Conservation (phyloP, 129 eudicot genomes). For the Centella asiatica region DNA sequence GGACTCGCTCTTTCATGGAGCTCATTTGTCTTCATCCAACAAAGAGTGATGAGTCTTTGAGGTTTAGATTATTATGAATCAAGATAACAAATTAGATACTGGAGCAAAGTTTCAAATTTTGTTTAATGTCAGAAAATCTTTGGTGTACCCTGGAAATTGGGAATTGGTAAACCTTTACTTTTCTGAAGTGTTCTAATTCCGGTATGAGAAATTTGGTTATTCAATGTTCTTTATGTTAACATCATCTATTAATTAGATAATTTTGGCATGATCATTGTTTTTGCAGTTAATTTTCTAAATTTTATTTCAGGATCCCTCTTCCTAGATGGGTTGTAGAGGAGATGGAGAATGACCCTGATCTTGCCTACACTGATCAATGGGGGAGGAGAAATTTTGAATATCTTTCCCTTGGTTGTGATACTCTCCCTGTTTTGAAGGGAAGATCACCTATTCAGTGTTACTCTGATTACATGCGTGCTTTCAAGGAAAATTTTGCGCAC, state of each 20-base stretch:
- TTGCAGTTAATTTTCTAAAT: background rate
- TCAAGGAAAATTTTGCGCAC: slow-evolving; percentile 64
- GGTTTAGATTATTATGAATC: too few relatives aligned
- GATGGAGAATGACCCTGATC: slow-evolving; percentile 74
- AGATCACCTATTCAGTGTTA: slow-evolving; percentile 92
- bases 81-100: too few relatives aligned
- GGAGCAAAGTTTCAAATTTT: too few relatives aligned
- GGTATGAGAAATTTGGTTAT: too few relatives aligned
- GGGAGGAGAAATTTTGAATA: slow-evolving; percentile 89
- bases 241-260: background rate
- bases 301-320: slow-evolving; percentile 68
- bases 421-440: slow-evolving; percentile 77
- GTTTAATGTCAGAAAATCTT: too few relatives aligned
- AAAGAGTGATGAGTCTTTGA: too few relatives aligned
- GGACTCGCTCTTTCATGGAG: too few relatives aligned
- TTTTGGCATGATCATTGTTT: background rate
- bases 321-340: slow-evolving; percentile 94
- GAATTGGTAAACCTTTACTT: too few relatives aligned
- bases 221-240: too few relatives aligned
- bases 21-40: too few relatives aligned
- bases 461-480: slow-evolving; percentile 84
- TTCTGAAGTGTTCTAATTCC: too few relatives aligned
- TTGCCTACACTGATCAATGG: slow-evolving; percentile 96
- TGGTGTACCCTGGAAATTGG: too few relatives aligned
- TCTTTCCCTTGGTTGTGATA: slow-evolving; percentile 77